These are phyloP conservation scores for Hericium alpestre DNA, from an alignment of 768 basidiomycete genomes.

Conservation along the genomic window DNA sequence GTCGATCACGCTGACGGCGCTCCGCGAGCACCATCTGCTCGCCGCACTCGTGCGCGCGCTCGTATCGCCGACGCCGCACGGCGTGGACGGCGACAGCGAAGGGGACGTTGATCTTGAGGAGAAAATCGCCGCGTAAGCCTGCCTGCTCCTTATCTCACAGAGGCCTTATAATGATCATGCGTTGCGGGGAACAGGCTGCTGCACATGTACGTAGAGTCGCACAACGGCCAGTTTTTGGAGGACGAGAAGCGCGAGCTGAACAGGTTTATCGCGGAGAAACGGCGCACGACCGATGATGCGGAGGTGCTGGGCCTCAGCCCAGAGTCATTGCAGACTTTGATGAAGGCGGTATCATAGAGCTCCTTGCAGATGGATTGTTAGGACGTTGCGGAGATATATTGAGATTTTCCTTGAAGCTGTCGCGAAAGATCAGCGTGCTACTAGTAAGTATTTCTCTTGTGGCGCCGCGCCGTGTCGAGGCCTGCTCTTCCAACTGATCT, in stretches of 20 bases:
- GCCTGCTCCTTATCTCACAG: background rate
- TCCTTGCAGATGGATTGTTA: background rate
- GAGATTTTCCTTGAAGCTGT: background rate
- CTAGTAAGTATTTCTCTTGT: background rate
- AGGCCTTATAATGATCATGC: background rate
- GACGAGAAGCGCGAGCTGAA: slow-evolving; percentile 4
- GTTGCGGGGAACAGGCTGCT: slow-evolving; percentile 3
- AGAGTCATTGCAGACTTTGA: slow-evolving; percentile 1
- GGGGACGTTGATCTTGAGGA: slow-evolving; percentile 59
- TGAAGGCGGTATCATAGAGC: slow-evolving; percentile 3
- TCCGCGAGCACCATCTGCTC: slow-evolving; percentile 36
- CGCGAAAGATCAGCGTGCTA: background rate
- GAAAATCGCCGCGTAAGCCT: slow-evolving; percentile 41
- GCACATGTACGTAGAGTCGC: slow-evolving; percentile 10
- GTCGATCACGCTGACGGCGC: slow-evolving; percentile 34
- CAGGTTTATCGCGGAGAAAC: slow-evolving; percentile 4
- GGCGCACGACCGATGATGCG: background rate
- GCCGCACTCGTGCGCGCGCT: slow-evolving; percentile 42
- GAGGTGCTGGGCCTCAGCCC: slow-evolving; percentile 2
- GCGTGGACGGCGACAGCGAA: slow-evolving; percentile 54
- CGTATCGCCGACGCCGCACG: slow-evolving; percentile 47
- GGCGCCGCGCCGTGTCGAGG: background rate
- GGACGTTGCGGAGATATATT: background rate
- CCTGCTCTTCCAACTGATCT: background rate
- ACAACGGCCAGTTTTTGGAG: slow-evolving; percentile 6